phyloP scores from a whole-genome alignment of 139 green algal genomes.

The Edaphochlamys debaryana region DNA sequence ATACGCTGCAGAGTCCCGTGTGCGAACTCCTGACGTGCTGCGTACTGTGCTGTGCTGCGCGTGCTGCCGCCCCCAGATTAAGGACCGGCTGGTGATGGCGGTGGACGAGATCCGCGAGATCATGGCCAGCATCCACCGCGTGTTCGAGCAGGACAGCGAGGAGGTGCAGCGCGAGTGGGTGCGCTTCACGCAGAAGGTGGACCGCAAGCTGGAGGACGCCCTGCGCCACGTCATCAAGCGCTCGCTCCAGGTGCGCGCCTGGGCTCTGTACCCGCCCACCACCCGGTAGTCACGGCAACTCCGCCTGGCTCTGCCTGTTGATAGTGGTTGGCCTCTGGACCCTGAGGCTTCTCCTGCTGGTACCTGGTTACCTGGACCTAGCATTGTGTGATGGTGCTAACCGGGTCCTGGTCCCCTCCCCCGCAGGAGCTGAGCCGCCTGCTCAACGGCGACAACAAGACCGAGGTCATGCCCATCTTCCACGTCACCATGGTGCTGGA shows the following conservation, averaged over 20 bases:
- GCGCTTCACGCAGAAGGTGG: constrained; percentile 80
- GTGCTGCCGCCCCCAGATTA: no score
- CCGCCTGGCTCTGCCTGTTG: no score
- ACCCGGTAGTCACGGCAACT: no score
- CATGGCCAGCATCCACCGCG: constrained; percentile 70
- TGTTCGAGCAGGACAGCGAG: constrained; percentile 83
- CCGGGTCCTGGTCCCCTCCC: no score
- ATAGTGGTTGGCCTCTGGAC: no score
- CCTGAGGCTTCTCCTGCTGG: no score
- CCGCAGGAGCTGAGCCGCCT: constrained; percentile 78
- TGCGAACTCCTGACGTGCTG: no score
- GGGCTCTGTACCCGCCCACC: no score
- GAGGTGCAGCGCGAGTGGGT: constrained; percentile 91
- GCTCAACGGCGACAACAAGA: constrained; percentile 88
- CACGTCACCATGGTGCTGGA: constrained; percentile 75
- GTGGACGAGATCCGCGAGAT: constrained; percentile 67
- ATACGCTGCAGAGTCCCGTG: no score
- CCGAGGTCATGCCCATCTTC: constrained; percentile 86
- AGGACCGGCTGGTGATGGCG: constrained; percentile 50
- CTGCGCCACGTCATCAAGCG: constrained; percentile 80
- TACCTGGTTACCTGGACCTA: no score
- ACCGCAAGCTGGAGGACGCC: constrained; percentile 86
- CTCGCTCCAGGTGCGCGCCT: constrained; percentile 63
- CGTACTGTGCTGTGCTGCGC: no score
- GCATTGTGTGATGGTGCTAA: no score